phyloP scores from a whole-genome alignment of 106 monocot genomes.

The Platanthera zijinensis region DNA sequence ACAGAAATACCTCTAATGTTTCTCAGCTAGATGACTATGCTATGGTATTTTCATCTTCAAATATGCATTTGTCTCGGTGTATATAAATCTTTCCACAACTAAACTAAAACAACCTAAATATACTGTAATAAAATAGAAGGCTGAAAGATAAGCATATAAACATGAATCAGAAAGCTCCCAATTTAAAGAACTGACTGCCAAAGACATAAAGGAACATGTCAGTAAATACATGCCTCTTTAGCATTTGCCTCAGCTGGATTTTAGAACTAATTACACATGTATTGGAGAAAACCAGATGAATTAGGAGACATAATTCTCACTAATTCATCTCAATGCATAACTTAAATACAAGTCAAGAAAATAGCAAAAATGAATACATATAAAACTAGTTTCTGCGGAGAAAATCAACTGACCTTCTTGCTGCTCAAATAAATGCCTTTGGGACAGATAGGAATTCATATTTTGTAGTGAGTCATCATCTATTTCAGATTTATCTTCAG shows the following conservation, averaged over 20 bases:
- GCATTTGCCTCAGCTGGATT: not conserved
- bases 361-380: not conserved
- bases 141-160: not conserved
- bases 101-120: not conserved
- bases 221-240: not conserved
- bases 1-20: too few species aligned
- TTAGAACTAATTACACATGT: not conserved
- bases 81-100: not conserved
- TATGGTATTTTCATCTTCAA: not conserved
- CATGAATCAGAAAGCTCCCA: not conserved
- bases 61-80: not conserved
- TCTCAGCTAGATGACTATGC: not conserved
- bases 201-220: too few species aligned
- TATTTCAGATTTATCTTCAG: constrained; percentile 18
- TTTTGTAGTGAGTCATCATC: constrained; percentile 29
- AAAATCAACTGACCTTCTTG: constrained; percentile 46
- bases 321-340: not conserved
- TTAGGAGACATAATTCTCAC: not conserved
- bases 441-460: constrained; percentile 30
- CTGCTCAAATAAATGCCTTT: constrained; percentile 45
- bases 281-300: not conserved
- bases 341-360: not conserved
- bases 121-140: not conserved
- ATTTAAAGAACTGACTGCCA: too few species aligned
- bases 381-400: not conserved